Evolutionary conservation across 176 grass and related monocot genomes (phyloP).

Genomic region (Chloris gayana): DNA sequence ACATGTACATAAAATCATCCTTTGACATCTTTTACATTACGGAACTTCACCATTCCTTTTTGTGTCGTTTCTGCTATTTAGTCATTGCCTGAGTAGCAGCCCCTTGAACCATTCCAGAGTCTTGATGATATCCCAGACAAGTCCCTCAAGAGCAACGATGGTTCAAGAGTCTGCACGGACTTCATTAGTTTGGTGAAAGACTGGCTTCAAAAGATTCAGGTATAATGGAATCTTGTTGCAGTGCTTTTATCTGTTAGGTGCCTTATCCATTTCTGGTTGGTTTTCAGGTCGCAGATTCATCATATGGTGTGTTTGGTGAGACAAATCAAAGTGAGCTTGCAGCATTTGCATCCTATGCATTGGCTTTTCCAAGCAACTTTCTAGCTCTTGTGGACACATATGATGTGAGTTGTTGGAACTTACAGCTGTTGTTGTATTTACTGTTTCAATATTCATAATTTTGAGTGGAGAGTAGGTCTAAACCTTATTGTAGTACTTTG

Average conservation of each 20-base stretch:
- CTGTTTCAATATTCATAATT: slow-evolving; percentile 12
- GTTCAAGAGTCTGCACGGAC: slow-evolving; percentile 70
- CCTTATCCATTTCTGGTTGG: slow-evolving; percentile 32
- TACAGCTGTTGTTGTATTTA: slow-evolving; percentile 25
- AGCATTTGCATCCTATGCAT: slow-evolving; percentile 93
- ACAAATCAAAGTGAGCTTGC: slow-evolving; percentile 97
- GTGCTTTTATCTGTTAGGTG: slow-evolving; percentile 21
- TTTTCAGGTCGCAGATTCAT: slow-evolving; percentile 63
- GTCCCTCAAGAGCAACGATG: slow-evolving; percentile 65
- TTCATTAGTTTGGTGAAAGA: slow-evolving; percentile 75
- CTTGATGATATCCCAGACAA: slow-evolving; percentile 73
- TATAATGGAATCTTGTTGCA: slow-evolving; percentile 36
- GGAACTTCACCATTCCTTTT: slow-evolving; percentile 1
- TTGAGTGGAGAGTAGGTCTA: slow-evolving; percentile 16
- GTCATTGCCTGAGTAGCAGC: slow-evolving; percentile 11
- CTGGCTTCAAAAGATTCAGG: slow-evolving; percentile 88
- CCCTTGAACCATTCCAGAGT: slow-evolving; percentile 54
- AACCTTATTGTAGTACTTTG: not conserved
- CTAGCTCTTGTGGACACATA: slow-evolving; percentile 92
- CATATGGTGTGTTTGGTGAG: slow-evolving; percentile 62
- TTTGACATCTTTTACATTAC: slow-evolving; percentile 19
- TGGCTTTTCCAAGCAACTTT: slow-evolving; percentile 96
- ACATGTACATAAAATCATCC: slow-evolving; percentile 1
- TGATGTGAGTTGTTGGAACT: slow-evolving; percentile 64
- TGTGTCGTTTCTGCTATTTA: not conserved